phyloP scores from a whole-genome alignment of 306 rosid genomes.

The Fragaria iinumae region DNA sequence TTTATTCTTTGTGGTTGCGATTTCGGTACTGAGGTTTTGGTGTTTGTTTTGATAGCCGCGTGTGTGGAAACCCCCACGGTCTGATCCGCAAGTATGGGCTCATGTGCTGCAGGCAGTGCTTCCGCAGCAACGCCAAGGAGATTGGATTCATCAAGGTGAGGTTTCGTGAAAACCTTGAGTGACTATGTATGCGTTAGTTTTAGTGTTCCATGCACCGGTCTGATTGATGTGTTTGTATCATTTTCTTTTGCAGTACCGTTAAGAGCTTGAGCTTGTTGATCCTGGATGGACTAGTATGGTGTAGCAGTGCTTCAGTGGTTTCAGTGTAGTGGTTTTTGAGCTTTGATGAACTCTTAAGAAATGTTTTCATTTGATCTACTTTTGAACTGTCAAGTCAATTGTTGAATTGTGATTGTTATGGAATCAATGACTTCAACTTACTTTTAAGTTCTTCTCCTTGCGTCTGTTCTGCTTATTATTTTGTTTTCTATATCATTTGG shows the following conservation, averaged over 20 bases:
- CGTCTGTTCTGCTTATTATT: too few species aligned
- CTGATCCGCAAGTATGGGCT: slow-evolving; percentile 91
- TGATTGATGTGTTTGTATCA: not conserved
- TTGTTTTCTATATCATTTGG: too few species aligned
- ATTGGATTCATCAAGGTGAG: slow-evolving; percentile 90
- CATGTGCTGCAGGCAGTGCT: slow-evolving; percentile 98
- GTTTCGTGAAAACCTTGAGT: not conserved
- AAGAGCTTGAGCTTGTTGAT: slow-evolving; percentile 15
- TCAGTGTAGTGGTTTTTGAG: slow-evolving; percentile 10
- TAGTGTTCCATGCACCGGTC: not conserved
- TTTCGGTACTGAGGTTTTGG: not conserved
- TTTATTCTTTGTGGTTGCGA: not conserved
- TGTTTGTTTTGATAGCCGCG: slow-evolving; percentile 24
- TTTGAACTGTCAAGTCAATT: slow-evolving; percentile 27
- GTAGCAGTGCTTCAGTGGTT: not conserved
- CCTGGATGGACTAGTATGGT: not conserved
- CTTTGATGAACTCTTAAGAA: slow-evolving; percentile 24
- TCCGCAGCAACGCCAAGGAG: slow-evolving; percentile 97
- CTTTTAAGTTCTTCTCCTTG: not conserved
- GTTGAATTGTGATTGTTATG: slow-evolving; percentile 17
- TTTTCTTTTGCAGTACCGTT: slow-evolving; percentile 66
- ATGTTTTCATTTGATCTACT: slow-evolving; percentile 22
- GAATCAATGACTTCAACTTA: slow-evolving; percentile 5
- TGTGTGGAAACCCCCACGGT: slow-evolving; percentile 86
- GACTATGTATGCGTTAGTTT: not conserved